A percentile compares a stretch with the other conserved stretches of the same genome.
Evolutionary conservation across 352 stramenopile species (phyloP).

Genomic region (Globisporangium yorkense): DNA sequence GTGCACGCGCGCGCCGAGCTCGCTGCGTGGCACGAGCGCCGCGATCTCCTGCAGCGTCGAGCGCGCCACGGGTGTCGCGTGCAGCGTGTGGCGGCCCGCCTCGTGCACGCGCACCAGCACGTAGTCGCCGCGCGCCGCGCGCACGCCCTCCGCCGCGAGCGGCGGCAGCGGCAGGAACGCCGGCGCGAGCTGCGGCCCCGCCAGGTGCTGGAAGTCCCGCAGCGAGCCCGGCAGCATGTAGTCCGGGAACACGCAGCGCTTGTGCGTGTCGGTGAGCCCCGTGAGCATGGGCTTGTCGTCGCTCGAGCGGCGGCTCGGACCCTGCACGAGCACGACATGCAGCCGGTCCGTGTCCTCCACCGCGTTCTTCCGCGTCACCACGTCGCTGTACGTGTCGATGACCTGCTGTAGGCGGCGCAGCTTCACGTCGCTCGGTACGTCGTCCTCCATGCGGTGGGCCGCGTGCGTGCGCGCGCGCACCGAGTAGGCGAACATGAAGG

Average conservation of each 20-base stretch:
- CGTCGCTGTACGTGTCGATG: conserved; percentile 91
- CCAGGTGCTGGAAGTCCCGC: conserved; percentile 29
- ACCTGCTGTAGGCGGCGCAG: conserved; percentile 93
- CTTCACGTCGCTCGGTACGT: conserved; percentile 94
- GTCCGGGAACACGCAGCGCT: conserved; percentile 84
- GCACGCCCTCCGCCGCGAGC: conserved; percentile 26
- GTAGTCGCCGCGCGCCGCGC: conserved; percentile 67
- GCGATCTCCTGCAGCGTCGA: conserved; percentile 65
- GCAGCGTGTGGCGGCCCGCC: conserved; percentile 76
- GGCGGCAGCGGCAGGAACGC: conserved; percentile 44
- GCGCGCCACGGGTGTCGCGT: conserved; percentile 71
- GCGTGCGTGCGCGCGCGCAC: conserved; percentile 95
- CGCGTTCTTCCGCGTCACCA: conserved; percentile 90
- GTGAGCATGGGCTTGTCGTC: conserved; percentile 72
- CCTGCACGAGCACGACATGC: conserved; percentile 96
- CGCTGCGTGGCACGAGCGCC: conserved; percentile 35
- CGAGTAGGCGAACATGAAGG: conserved; percentile 99
- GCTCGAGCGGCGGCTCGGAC: conserved; percentile 78
- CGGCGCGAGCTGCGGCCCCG: conserved; percentile 20
- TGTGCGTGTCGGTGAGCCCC: conserved; percentile 85
- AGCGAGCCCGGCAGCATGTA: conserved; percentile 44
- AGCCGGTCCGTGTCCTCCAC: conserved; percentile 90
- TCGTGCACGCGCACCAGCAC: conserved; percentile 77
- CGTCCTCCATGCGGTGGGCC: conserved; percentile 92
- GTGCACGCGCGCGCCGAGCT: conserved; percentile 54